Evolutionary conservation across 345 rosid genomes (phyloP), one percentile per base, ranked within the genome.

Genomic region (Noccaea caerulescens): DNA sequence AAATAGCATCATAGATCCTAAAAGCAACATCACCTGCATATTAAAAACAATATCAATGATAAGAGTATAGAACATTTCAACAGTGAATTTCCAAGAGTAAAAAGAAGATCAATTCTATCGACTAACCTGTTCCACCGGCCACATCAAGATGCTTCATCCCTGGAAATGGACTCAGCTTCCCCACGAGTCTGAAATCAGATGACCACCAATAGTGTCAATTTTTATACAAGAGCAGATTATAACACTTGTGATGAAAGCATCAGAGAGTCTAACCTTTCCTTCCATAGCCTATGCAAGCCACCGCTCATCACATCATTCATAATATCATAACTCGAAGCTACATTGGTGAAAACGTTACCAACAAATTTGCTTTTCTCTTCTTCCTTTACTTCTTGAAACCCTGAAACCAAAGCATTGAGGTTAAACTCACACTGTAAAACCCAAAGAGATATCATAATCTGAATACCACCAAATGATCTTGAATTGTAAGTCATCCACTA

Each of bases 71-170:
- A 44, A 55, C 18, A 50, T 30, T 46, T 41, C 16, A 12, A 47
- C 38, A 23, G 14, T 0, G 27, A 11, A 37, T 7, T 2, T 9
- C 8, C 2, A 50, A n/a, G 32, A n/a, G 27, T 4, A 13, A 25
- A n/a, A 12, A 32, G 2, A 14, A n/a, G 32, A 25, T 25, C 0
- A 49, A 42, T 18, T 6, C 56, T 27, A 8, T 8, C 1, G 14
- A 54, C 55, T 69, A 37, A 86, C 97, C 99, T 59, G 97, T 94
- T 68, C 99, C 99, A 23, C 99, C 97, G 6, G 99, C 99, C 66
- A 94, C 97, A 80, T 94, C 99, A 80, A 89, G 91, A 82, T 94
- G 97, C 82, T 89, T 89, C 92, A 91, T 94, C 82, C 99, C 97
- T 1, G 86, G 85, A 71, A 94, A 94, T 56, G 99, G 99, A 75